Evolutionary conservation across 2,329 filamentous ascomycete species (phyloP), one percentile per base, ranked within the genome.

Genomic region (Alternaria ventricosa): DNA sequence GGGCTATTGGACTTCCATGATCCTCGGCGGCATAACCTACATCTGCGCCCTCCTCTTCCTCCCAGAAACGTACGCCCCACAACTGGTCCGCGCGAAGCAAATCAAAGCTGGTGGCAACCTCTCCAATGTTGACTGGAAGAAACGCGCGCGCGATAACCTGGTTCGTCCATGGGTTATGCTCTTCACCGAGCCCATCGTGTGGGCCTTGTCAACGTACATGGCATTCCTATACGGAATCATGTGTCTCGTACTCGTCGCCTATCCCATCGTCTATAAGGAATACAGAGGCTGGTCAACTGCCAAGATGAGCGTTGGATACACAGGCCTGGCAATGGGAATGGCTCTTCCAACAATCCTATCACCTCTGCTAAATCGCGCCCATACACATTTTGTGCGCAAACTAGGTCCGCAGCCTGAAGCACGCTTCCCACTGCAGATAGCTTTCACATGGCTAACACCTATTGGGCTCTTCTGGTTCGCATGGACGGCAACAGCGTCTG

Each of bases 31-130:
- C 2, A 72, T 76, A 6, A 64, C 80, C 11, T 81, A 79, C 70
- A 75, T 82, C 68, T 28, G 55, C 12, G 53, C 49, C 18, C 36
- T 50, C 2, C 44, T 68, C 5, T 22, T 61, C 13, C 60, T 85
- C 43, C 90, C 90, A 0, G 89, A 92, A 80, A 92, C 90, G 0
- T 87, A 83, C 62, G 78, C 84, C 0, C 81, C 84, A 4, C 90
- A 85, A 63, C 87, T 92, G 66, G 85, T 92, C 5, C 87, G 89
- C 6, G 88, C 89, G 2, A 18, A 30, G n/a, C 18, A 27, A 79
- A 67, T 78, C 63, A 77, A 89, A 89, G 84, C 47, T 11, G 15
- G 86, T 5, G 86, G 86, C 33, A 13, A 55, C 33, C 46, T 59
- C 28, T 18, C 55, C 23, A 22, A 69, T 41, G 13, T 50, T 60